Conservation (phyloP, 2,329 filamentous ascomycete species). For the Clarireedia monteithiana region DNA sequence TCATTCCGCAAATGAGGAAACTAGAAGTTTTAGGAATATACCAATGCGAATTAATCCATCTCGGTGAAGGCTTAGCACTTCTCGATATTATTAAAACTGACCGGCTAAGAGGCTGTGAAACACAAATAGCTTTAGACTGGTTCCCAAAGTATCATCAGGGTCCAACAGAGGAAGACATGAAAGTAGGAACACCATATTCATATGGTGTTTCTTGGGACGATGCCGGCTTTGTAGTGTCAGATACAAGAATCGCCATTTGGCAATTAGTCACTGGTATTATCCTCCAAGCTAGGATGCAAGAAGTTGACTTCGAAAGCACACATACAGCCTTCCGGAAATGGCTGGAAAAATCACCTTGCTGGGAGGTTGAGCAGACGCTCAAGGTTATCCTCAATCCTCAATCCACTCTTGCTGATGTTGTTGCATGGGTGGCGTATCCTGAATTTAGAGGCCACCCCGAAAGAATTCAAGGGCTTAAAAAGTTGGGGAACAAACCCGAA, state of each 20-base stretch:
- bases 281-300: constrained; percentile 13
- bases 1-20: constrained; percentile 23
- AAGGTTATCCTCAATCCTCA: constrained; percentile 8
- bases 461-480: not conserved
- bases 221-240: constrained; percentile 4
- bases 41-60: constrained; percentile 23
- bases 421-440: constrained; percentile 15
- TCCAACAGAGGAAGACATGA: constrained; percentile 1
- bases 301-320: constrained; percentile 14
- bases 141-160: constrained; percentile 15
- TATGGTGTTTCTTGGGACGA: constrained; percentile 27
- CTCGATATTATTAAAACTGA: constrained; percentile 21
- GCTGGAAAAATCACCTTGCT: constrained; percentile 22
- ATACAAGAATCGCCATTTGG: constrained; percentile 21
- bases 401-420: not conserved
- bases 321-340: constrained; percentile 21
- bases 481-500: constrained; percentile 3
- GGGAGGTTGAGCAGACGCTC: constrained; percentile 17
- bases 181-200: constrained; percentile 4
- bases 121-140: constrained; percentile 22
- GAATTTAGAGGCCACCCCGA: not conserved
- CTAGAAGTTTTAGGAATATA: constrained; percentile 23
- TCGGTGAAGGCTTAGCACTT: constrained; percentile 18
- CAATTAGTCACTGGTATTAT: constrained; percentile 14
- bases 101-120: constrained; percentile 13